phyloP scores from a whole-genome alignment of 768 basidiomycete genomes.

The Pulveroboletus frians region DNA sequence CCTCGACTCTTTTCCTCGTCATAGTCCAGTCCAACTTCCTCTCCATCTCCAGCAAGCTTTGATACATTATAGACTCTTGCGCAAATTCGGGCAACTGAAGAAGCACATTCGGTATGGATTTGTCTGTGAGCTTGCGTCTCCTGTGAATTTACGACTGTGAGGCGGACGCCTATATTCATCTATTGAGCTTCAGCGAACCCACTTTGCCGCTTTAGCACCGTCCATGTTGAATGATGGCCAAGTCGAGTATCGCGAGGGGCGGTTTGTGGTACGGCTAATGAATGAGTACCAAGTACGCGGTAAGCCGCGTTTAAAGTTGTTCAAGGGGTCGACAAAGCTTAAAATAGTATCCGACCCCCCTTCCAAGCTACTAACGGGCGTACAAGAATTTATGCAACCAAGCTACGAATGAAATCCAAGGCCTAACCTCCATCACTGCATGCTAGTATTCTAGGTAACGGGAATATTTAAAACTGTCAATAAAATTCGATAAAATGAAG shows the following conservation, averaged over 20 bases:
- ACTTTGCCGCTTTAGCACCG: constrained; percentile 34
- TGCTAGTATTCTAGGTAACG: neutral
- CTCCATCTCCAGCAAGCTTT: constrained; percentile 82
- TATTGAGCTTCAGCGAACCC: neutral
- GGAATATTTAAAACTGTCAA: neutral
- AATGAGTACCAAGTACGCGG: too few relatives aligned
- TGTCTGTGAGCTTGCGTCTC: constrained; percentile 76
- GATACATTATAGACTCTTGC: constrained; percentile 81
- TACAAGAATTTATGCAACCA: neutral
- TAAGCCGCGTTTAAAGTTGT: neutral
- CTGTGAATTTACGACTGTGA: constrained; percentile 31
- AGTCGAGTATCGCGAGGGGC: neutral
- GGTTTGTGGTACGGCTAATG: neutral
- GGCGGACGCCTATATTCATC: neutral
- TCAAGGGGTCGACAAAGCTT: neutral
- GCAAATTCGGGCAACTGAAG: constrained; percentile 71
- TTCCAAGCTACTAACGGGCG: neutral
- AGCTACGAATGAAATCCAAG: neutral
- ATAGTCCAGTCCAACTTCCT: constrained; percentile 93
- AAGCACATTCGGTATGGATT: constrained; percentile 70
- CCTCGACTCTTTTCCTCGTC: constrained; percentile 82
- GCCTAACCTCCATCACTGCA: neutral
- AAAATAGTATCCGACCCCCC: constrained; percentile 10
- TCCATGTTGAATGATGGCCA: constrained; percentile 16
- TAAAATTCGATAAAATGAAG: neutral